phyloP scores from a whole-genome alignment of 2,329 filamentous ascomycete genomes.

The Dactylellina drechsleri region DNA sequence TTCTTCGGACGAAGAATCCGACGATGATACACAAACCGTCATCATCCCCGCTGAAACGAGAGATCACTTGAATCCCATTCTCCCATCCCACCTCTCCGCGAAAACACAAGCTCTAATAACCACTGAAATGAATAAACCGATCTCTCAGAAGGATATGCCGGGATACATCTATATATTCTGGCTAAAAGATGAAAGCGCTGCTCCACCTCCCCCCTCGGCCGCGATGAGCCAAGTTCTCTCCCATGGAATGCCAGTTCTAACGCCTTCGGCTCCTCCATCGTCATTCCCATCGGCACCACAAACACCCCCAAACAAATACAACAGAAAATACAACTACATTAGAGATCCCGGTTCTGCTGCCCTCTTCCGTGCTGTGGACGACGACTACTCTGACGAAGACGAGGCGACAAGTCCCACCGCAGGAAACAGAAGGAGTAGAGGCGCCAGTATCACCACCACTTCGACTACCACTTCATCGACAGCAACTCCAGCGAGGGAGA shows the following conservation, averaged over 20 bases:
- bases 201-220: conserved; percentile 67
- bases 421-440: conserved; percentile 59
- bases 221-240: conserved; percentile 40
- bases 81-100: conserved; percentile 45
- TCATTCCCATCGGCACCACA: not conserved
- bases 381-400: conserved; percentile 57
- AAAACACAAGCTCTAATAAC: conserved; percentile 67
- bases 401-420: conserved; percentile 57
- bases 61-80: conserved; percentile 18
- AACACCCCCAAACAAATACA: conserved; percentile 58
- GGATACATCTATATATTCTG: conserved; percentile 99
- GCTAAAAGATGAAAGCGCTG: conserved; percentile 77
- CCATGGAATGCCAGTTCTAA: not conserved
- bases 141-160: conserved; percentile 78
- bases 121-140: conserved; percentile 78
- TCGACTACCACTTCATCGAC: conserved; percentile 68
- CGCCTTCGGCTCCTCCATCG: not conserved
- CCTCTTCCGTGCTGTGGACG: conserved; percentile 57
- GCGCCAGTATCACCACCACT: conserved; percentile 31
- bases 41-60: conserved; percentile 26
- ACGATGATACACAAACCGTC: conserved; percentile 23
- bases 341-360: conserved; percentile 54
- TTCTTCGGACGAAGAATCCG: conserved; percentile 32
- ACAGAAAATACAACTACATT: conserved; percentile 60
- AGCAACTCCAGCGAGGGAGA: conserved; percentile 61